These are phyloP conservation scores for Dictyostelium capitatum DNA, from an alignment of 78 protist genomes.

Conservation along the genomic window DNA sequence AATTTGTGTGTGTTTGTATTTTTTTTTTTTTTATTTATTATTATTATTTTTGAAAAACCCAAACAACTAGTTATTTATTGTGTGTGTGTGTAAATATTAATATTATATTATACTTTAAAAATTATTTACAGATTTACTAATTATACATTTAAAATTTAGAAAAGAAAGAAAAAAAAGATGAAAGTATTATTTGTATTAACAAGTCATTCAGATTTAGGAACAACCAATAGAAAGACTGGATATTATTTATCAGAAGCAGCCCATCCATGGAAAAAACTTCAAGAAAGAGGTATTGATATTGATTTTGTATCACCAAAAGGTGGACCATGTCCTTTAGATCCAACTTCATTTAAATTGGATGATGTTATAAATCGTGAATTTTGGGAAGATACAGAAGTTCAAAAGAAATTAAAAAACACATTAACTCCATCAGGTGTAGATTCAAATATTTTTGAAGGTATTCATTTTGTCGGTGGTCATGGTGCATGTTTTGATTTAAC, in stretches of 20 bases:
- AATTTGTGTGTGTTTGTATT: too few relatives aligned
- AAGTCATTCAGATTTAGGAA: constrained; percentile 28
- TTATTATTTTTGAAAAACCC: too few relatives aligned
- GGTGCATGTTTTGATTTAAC: constrained; percentile 79
- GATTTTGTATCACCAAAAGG: constrained; percentile 44
- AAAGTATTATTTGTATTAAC: constrained; percentile 34
- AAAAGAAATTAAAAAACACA: constrained; percentile 20
- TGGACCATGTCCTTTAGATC: constrained; percentile 38
- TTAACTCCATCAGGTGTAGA: constrained; percentile 51
- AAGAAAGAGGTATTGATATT: constrained; percentile 35
- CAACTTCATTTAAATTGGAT: constrained; percentile 1
- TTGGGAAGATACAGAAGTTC: constrained; percentile 25
- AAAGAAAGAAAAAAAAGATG: constrained; percentile 5
- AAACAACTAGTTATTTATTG: too few relatives aligned
- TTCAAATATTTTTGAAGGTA: constrained; percentile 57
- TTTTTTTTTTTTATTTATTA: too few relatives aligned
- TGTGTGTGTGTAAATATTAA: too few relatives aligned
- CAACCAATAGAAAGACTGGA: constrained; percentile 27
- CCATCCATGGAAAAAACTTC: constrained; percentile 33
- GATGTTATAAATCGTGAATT: constrained; percentile 27
- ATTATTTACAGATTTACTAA: too few relatives aligned
- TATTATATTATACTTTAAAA: too few relatives aligned
- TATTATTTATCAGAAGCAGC: constrained; percentile 46
- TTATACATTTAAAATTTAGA: too few relatives aligned
- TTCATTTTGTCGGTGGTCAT: constrained; percentile 85